Conservation (phyloP, 257 asterid genomes). For the Rhazya stricta region DNA sequence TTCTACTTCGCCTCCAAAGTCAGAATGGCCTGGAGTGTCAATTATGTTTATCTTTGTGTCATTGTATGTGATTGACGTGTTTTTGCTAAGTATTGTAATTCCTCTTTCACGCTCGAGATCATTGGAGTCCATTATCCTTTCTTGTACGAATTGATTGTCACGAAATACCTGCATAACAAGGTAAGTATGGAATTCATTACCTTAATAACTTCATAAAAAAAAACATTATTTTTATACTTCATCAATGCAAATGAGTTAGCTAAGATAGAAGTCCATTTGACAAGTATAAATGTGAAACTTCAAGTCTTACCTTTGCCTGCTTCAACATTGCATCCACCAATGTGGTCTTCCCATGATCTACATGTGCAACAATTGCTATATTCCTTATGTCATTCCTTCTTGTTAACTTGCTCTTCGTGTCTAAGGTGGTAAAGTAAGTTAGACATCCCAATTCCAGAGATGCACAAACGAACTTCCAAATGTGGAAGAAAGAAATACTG, state of each 20-base stretch:
- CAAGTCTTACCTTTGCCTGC: constrained; percentile 77
- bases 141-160: constrained; percentile 86
- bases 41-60: constrained; percentile 88
- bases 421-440: constrained; percentile 34
- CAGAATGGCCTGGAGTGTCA: constrained; percentile 99
- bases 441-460: constrained; percentile 9
- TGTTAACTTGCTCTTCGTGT: constrained; percentile 51
- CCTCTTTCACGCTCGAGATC: constrained; percentile 99
- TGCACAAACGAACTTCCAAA: background rate
- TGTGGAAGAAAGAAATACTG: background rate
- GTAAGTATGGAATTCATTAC: background rate
- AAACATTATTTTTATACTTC: background rate
- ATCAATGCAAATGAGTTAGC: background rate
- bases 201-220: background rate
- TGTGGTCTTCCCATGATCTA: constrained; percentile 98
- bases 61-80: constrained; percentile 83
- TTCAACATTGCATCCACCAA: constrained; percentile 91
- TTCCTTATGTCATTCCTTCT: constrained; percentile 81
- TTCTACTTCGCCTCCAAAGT: constrained; percentile 99
- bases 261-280: background rate
- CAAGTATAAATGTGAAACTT: background rate
- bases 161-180: constrained; percentile 72
- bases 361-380: constrained; percentile 98
- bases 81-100: constrained; percentile 95
- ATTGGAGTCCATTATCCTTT: constrained; percentile 97